These are phyloP conservation scores for Botrytis hyacinthi DNA, from an alignment of 2,329 filamentous ascomycete species.

Conservation along the genomic window DNA sequence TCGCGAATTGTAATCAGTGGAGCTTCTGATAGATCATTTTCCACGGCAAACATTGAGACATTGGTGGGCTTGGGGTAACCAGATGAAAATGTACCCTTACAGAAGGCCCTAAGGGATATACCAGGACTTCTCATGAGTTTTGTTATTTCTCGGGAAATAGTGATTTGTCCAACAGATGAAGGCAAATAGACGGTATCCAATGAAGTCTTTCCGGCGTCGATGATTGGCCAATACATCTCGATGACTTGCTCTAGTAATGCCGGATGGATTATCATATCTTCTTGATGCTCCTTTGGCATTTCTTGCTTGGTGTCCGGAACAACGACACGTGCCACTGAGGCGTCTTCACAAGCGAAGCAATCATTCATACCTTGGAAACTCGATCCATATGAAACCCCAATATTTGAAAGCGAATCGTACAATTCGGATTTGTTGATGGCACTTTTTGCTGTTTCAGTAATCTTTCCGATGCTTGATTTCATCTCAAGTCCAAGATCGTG, in stretches of 20 bases:
- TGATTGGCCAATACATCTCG: constrained; percentile 23
- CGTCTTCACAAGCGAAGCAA: constrained; percentile 14
- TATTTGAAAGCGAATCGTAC: constrained; percentile 5
- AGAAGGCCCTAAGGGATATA: constrained; percentile 41
- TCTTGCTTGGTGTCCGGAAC: constrained; percentile 23
- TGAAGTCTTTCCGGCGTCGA: not conserved
- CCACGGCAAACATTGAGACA: constrained; percentile 42
- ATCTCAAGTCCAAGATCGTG: not conserved
- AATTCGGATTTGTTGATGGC: constrained; percentile 15
- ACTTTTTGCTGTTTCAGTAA: not conserved
- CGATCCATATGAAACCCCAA: constrained; percentile 50
- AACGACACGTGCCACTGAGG: constrained; percentile 4
- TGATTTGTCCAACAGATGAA: constrained; percentile 37
- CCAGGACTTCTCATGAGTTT: constrained; percentile 42
- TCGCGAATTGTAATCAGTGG: constrained; percentile 42
- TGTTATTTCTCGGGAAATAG: constrained; percentile 40
- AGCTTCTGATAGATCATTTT: constrained; percentile 34
- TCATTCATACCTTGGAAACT: constrained; percentile 41
- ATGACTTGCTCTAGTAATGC: constrained; percentile 53
- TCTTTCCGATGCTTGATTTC: constrained; percentile 3
- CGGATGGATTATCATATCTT: constrained; percentile 54
- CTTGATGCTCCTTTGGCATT: constrained; percentile 40
- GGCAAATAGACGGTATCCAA: constrained; percentile 17
- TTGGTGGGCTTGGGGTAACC: constrained; percentile 40
- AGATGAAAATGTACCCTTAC: constrained; percentile 35